Base-by-base conservation (phyloP, 1,284 basidiomycete species). In the Sanguinoderma infundibulare region DNA sequence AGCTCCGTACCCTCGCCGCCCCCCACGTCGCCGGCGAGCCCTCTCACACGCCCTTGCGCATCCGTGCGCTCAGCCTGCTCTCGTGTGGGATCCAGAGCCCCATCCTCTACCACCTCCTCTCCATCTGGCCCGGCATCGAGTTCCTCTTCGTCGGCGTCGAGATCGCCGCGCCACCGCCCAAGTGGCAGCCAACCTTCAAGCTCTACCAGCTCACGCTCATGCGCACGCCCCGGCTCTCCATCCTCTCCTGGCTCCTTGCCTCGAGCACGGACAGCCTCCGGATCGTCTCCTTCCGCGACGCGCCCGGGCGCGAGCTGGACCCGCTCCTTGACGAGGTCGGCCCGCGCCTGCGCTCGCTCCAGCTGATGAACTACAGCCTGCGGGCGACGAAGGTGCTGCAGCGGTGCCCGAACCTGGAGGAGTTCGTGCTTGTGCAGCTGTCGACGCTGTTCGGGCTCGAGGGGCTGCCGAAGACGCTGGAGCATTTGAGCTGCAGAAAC, bases 201-300 rank as follows among this genome's bases (percentile, higher is more conserved):
- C 66, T 83, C 24, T 82, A 82, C 65, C 80, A 83, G 59, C 75
- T 83, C 39, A 71, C 70, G 0, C 70, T 82, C 30, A 62, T 74
- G 49, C 77, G 81, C 20, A 75, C 72, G 4, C 77, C 76, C 0
- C 66, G 72, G 5, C 62, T 66, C 1, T 50, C 67, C 0, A 72
- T 77, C 17, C 63, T 81, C 5, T 40, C 54, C 17, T 82, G 81
- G 80, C 69, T 84, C 9, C 72, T 83, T 12, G 70, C 73, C 1
- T 63, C 72, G 8, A 81, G 80, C 9, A 20, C 34, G 15, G 56
- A 67, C 0, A 72, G 73, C 39, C 73, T 83, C 22, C 74, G 73
- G n/a, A 74, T 82, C 61, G 67, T 81, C 5, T 78, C 80, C 26
- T 67, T 80, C 22, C 74, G 77, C 6, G 80, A 81, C 60, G 59